Base-by-base conservation (phyloP, 2,329 filamentous ascomycete genomes). In the Phoma sp. region DNA sequence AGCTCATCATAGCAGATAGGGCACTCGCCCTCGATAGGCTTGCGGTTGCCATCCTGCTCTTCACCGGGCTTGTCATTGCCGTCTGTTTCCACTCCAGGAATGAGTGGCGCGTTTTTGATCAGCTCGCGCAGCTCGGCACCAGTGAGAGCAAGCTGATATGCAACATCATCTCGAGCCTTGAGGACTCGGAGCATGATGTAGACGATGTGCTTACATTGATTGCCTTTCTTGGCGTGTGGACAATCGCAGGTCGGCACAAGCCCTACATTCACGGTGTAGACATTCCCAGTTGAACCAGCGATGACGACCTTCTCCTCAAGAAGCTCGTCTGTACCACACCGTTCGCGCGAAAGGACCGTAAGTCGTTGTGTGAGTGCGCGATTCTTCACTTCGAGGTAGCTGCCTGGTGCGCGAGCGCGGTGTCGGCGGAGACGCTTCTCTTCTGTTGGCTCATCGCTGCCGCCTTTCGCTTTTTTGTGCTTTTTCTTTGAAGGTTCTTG, bases 131-230 rank as follows among this genome's bases (percentile, higher is more conserved):
- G 75, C 72, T 88, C 86, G 2, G 78, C 78, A 14, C 80, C 78
- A n/a, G 86, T 71, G 59, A 87, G 82, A 3, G 85, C 84, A 24
- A 84, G 72, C 64, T 88, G 85, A 55, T 86, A 87, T 42, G 80
- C 78, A 2, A 87, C 75, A 30, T 86, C 69, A 35, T 77, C 71
- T 0, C 80, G 80, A 1, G 79, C 83, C 73, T 84, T 86, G 37
- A 88, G 77, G 2, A 85, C 81, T 24, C 82, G 81, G 43, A 82
- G 71, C 51, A 87, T 78, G 22, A 86, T 82, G 64, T 86, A 89
- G 38, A 88, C 57, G 24, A 86, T 75, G 61, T 89, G 87, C 66
- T 88, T 88, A 79, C 86, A 89, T 62, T 86, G 82, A 39, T 83
- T 82, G 4, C 84, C 82, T 52, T 82, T 83, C 30, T 41, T 56